These are phyloP conservation scores for Lolium rigidum DNA, from an alignment of 176 grass and related monocot species.

Conservation along the genomic window DNA sequence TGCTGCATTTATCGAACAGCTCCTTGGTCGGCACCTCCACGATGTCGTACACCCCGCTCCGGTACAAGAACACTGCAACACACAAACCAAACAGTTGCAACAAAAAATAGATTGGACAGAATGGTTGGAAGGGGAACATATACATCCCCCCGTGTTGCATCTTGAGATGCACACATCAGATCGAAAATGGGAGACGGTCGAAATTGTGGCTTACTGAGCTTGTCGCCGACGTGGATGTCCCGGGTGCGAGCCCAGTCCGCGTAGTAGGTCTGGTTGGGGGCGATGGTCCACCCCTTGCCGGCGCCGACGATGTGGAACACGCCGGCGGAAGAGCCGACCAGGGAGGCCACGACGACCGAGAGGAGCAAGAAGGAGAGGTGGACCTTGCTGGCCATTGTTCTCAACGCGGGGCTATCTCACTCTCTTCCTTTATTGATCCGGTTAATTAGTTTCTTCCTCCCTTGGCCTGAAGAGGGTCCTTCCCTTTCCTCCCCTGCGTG, in stretches of 20 bases:
- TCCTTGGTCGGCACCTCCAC: constrained; percentile 71
- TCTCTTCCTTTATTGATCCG: not conserved
- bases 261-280: constrained; percentile 77
- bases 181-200: too few relatives aligned
- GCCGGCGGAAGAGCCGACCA: constrained; percentile 55
- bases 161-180: too few relatives aligned
- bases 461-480: not conserved
- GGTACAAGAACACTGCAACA: constrained; percentile 78
- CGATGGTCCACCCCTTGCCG: constrained; percentile 77
- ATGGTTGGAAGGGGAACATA: too few relatives aligned
- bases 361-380: constrained; percentile 51
- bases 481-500: constrained; percentile 31
- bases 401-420: not conserved
- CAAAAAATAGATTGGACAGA: not conserved
- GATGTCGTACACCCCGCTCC: constrained; percentile 76
- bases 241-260: constrained; percentile 61
- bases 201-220: constrained; percentile 50
- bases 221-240: constrained; percentile 73
- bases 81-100: not conserved
- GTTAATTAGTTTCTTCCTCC: not conserved
- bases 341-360: constrained; percentile 45
- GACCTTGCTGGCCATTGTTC: constrained; percentile 38
- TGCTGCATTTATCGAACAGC: constrained; percentile 62
- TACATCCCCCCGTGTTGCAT: too few relatives aligned
- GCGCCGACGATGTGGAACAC: constrained; percentile 86